phyloP scores from a whole-genome alignment of 2,329 filamentous ascomycete genomes.

The Fusarium sp. region DNA sequence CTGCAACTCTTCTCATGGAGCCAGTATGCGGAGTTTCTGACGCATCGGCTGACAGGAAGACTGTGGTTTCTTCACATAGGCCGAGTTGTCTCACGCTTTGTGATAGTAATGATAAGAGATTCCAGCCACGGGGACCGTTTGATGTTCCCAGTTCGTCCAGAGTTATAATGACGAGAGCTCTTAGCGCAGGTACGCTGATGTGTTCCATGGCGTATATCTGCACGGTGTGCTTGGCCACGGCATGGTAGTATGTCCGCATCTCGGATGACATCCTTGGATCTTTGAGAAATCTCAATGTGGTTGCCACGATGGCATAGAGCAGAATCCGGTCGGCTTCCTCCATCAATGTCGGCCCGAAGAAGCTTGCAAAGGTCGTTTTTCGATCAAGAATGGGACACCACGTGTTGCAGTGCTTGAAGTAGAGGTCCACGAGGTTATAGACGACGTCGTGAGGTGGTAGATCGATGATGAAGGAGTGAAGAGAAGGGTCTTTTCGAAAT shows the following conservation, averaged over 20 bases:
- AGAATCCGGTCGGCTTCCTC: constrained; percentile 55
- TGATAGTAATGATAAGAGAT: constrained; percentile 53
- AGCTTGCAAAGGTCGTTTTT: constrained; percentile 54
- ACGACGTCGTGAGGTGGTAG: constrained; percentile 71
- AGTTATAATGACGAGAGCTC: constrained; percentile 56
- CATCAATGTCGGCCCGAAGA: constrained; percentile 56
- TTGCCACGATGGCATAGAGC: constrained; percentile 58
- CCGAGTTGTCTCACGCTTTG: constrained; percentile 55
- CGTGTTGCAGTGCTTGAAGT: constrained; percentile 73
- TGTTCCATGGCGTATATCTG: constrained; percentile 58
- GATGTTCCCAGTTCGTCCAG: constrained; percentile 57
- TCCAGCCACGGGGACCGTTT: constrained; percentile 58
- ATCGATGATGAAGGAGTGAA: constrained; percentile 56
- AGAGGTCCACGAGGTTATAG: constrained; percentile 70
- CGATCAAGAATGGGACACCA: constrained; percentile 64
- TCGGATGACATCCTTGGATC: constrained; percentile 53
- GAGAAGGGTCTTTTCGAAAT: constrained; percentile 42
- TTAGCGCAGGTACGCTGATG: constrained; percentile 53
- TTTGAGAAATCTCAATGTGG: constrained; percentile 56
- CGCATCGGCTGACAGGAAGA: constrained; percentile 50
- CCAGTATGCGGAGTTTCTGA: constrained; percentile 50
- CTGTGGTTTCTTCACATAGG: constrained; percentile 54
- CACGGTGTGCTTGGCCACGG: constrained; percentile 53
- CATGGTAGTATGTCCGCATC: constrained; percentile 54
- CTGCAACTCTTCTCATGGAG: constrained; percentile 50